Evolutionary conservation across 768 basidiomycete species (phyloP), one percentile per base, ranked within the genome.

Genomic region (Butyriboletus loyo): DNA sequence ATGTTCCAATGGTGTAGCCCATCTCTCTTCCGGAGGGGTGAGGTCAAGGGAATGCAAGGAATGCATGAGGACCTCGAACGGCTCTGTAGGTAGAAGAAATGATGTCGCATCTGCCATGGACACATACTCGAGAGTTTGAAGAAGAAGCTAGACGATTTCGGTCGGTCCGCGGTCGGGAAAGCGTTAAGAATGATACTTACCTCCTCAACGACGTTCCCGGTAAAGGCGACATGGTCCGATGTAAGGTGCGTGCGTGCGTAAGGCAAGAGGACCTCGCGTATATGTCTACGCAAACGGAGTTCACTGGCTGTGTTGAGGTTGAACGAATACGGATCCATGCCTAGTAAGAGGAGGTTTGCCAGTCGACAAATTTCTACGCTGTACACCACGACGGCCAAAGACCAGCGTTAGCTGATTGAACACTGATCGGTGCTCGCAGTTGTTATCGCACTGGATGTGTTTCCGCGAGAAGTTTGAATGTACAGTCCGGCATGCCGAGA

Each of bases 171-270:
- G 32, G 44, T 30, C 25, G 22, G 19, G 19, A 43, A 36, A 34
- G 24, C 21, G 19, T 11, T 2, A 17, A 15, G 40, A 41, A 30
- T 36, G 13, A 17, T 2, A 52, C 67, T 37, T 38, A 78, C 85
- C 59, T 82, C 72, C 36, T 73, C 59, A 15, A 81, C 77, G 2
- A 75, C 72, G 50, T 69, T 63, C 53, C 80, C 72, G 4, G 85
- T 86, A 59, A 77, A 81, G 14, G 72, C 63, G 39, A 81, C 66
- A 61, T 87, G 78, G 61, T 85, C 75, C 49, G 69, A 77, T 0
- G 83, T 79, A 30, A 84, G 66, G 65, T 88, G 78, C 17, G 63
- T 66, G 32, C 73, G 73, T 7, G 72, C 77, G 58, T 87, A 88
- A 37, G 77, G 72, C 27, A 80, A 68, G 27, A 87, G 73, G 27